Percentiles rank a stretch among this genome's conserved stretches.
Evolutionary conservation across 805 yeast species (phyloP).

Genomic region (Metschnikowia cerradonensis): DNA sequence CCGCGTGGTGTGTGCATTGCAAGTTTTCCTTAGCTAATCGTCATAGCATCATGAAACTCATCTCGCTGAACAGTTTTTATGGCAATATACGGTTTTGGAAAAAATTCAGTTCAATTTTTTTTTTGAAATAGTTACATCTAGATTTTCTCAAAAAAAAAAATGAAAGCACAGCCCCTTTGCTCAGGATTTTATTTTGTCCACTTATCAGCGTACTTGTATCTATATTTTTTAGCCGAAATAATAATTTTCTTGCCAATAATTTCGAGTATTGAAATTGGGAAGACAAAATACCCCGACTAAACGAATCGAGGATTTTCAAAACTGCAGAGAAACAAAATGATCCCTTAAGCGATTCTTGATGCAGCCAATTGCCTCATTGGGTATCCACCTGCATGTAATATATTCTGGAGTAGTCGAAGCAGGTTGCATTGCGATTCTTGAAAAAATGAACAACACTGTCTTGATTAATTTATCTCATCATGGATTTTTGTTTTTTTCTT

Average conservation of each 20-base stretch:
- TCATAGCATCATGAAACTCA: not conserved
- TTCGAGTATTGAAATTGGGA: not conserved
- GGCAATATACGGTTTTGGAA: not conserved
- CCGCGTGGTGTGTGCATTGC: not conserved
- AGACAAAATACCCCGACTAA: not conserved
- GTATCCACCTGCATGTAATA: not conserved
- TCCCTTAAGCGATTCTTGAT: not conserved
- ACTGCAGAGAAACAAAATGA: not conserved
- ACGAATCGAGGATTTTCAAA: too few species aligned
- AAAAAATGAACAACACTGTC: not conserved
- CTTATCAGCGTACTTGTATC: not conserved
- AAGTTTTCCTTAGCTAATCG: not conserved
- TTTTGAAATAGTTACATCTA: not conserved
- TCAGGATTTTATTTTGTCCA: not conserved
- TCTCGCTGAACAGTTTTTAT: not conserved
- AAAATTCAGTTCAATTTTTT: not conserved
- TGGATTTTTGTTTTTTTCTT: slow-evolving; percentile 19
- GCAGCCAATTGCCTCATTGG: not conserved
- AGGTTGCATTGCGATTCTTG: not conserved
- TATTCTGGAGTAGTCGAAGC: not conserved
- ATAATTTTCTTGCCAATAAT: not conserved
- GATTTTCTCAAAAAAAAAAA: not conserved
- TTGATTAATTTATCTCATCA: not conserved
- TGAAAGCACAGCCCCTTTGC: not conserved
- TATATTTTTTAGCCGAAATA: not conserved